phyloP scores from a whole-genome alignment of 768 basidiomycete genomes.

The Arthromyces matolae region DNA sequence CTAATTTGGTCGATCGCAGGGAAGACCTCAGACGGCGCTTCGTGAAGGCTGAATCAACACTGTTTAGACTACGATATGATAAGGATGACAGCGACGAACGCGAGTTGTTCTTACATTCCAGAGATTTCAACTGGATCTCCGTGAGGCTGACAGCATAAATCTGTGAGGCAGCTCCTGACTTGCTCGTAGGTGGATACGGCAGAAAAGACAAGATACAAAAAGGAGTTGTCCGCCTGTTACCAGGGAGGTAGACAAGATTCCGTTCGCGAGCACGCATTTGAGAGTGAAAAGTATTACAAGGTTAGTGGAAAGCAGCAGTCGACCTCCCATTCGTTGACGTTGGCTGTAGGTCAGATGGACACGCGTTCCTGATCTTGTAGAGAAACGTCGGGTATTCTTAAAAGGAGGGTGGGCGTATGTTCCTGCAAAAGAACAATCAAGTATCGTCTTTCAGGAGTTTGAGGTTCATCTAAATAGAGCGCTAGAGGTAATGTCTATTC shows the following conservation, averaged over 20 bases:
- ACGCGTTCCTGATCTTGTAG: conserved; percentile 88
- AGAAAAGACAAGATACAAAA: conserved; percentile 49
- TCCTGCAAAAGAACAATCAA: conserved; percentile 68
- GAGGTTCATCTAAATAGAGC: conserved; percentile 65
- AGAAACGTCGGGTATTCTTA: conserved; percentile 74
- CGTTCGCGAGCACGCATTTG: conserved; percentile 32
- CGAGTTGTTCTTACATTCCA: conserved; percentile 58
- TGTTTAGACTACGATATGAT: conserved; percentile 84
- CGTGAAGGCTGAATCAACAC: conserved; percentile 79
- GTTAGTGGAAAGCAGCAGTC: too few species aligned
- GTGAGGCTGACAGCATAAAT: too few species aligned
- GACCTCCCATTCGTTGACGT: background rate
- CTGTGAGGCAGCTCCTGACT: too few species aligned
- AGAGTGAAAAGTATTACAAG: conserved; percentile 71
- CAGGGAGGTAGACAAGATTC: conserved; percentile 32
- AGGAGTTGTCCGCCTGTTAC: conserved; percentile 49
- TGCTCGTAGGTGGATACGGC: conserved; percentile 46
- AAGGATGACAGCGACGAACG: conserved; percentile 54
- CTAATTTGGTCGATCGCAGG: conserved; percentile 35
- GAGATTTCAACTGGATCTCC: conserved; percentile 61
- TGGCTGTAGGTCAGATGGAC: conserved; percentile 86
- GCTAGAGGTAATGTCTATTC: conserved; percentile 60
- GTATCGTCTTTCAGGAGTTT: conserved; percentile 87
- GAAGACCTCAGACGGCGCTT: conserved; percentile 89
- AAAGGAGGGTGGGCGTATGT: conserved; percentile 88